Conservation (phyloP, 768 basidiomycete genomes). For the Daedaleopsis sinensis region DNA sequence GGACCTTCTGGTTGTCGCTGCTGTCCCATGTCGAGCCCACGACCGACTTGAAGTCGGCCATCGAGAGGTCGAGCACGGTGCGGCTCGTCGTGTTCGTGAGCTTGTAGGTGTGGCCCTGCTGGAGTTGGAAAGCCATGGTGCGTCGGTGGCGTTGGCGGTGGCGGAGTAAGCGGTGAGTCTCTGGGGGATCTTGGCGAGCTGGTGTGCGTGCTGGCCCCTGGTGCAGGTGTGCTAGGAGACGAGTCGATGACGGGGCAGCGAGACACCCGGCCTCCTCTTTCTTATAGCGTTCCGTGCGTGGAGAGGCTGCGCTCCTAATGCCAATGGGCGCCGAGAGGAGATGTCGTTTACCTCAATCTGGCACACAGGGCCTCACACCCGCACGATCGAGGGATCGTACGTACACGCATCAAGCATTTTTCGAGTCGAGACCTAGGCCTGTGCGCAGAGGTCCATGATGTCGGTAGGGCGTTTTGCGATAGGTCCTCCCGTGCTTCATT, state of each 20-base stretch:
- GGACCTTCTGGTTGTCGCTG: constrained; percentile 53
- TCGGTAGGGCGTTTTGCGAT: neutral
- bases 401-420: neutral
- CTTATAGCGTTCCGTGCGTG: neutral
- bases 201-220: neutral
- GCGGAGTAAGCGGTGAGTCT: too few relatives aligned
- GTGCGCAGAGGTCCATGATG: neutral
- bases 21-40: constrained; percentile 48
- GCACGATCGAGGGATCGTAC: constrained; percentile 7
- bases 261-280: neutral
- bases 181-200: too few relatives aligned
- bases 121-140: constrained; percentile 28
- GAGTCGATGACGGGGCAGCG: neutral
- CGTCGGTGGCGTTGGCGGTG: neutral
- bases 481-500: constrained; percentile 1
- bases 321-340: neutral
- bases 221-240: neutral
- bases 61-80: constrained; percentile 59
- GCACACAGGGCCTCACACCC: neutral
- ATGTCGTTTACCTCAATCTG: constrained; percentile 3
- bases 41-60: constrained; percentile 50
- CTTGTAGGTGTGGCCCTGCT: constrained; percentile 43
- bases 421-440: constrained; percentile 2
- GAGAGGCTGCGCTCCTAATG: neutral
- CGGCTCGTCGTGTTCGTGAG: constrained; percentile 54